A percentile compares a stretch with the other conserved stretches of the same genome.
phyloP scores from a whole-genome alignment of 805 yeast genomes.

The Candida wancherniae region DNA sequence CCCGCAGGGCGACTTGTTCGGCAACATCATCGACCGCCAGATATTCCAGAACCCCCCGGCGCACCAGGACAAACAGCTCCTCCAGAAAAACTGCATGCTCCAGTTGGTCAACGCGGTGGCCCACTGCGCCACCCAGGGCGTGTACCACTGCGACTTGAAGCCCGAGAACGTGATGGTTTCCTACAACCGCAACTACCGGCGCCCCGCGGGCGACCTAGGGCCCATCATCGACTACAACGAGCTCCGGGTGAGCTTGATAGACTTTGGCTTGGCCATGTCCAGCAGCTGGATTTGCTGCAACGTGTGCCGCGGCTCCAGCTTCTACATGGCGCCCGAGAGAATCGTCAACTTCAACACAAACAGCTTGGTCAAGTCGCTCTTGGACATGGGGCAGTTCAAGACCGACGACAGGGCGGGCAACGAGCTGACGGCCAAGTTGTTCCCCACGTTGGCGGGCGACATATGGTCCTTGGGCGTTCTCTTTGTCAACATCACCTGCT shows the following conservation, averaged over 20 bases:
- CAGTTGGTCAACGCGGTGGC: conserved; percentile 36
- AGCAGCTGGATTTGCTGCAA: conserved; percentile 55
- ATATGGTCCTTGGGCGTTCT: conserved; percentile 85
- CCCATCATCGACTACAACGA: conserved; percentile 40
- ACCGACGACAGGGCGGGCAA: conserved; percentile 12
- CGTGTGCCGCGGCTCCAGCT: conserved; percentile 79
- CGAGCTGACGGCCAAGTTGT: conserved; percentile 29
- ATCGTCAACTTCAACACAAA: conserved; percentile 41
- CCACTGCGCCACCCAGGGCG: conserved; percentile 27
- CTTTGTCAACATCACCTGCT: conserved; percentile 72
- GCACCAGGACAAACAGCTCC: conserved; percentile 43
- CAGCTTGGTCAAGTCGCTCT: conserved; percentile 20
- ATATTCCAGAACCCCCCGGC: conserved; percentile 51
- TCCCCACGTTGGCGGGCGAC: conserved; percentile 75
- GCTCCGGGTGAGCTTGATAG: conserved; percentile 60
- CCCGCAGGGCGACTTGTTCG: conserved; percentile 81
- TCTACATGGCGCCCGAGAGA: conserved; percentile 92
- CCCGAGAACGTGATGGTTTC: conserved; percentile 39
- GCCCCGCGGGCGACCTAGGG: conserved; percentile 9
- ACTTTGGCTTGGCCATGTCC: conserved; percentile 83
- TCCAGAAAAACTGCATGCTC: conserved; percentile 40
- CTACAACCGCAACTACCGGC: conserved; percentile 24
- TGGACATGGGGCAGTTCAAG: conserved; percentile 28
- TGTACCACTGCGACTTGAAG: conserved; percentile 41
- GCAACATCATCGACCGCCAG: conserved; percentile 73